Conservation (phyloP, 768 basidiomycete species). For the Mycena metata region DNA sequence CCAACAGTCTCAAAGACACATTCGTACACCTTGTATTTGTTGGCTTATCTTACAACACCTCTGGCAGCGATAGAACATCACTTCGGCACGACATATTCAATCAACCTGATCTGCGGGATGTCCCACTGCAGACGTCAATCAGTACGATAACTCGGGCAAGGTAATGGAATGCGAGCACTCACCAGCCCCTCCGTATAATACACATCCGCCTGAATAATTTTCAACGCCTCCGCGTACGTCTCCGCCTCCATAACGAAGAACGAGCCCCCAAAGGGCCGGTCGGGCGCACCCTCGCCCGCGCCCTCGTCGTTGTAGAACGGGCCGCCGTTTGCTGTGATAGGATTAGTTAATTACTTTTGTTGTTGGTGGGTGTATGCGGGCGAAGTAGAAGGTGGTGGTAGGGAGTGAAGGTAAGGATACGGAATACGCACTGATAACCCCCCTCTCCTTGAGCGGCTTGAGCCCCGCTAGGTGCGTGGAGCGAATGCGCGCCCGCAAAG, state of each 20-base stretch:
- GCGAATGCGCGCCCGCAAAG: conserved; percentile 7
- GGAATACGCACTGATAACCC: conserved; percentile 18
- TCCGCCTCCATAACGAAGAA: conserved; percentile 32
- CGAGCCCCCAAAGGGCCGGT: conserved; percentile 26
- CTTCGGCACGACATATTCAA: conserved; percentile 12
- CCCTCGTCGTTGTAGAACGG: conserved; percentile 29
- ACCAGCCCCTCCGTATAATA: conserved; percentile 28
- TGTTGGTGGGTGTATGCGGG: background rate
- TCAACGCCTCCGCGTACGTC: conserved; percentile 19
- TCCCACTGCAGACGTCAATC: conserved; percentile 26
- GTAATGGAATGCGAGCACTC: background rate
- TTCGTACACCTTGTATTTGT: no score
- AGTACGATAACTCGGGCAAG: background rate
- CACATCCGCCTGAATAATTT: conserved; percentile 19
- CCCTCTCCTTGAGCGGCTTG: background rate
- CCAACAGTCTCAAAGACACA: no score
- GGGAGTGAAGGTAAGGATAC: background rate
- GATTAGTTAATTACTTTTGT: no score
- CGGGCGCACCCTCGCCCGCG: conserved; percentile 16
- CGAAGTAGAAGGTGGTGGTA: background rate
- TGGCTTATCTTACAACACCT: no score
- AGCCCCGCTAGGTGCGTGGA: conserved; percentile 10
- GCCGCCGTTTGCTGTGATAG: conserved; percentile 34
- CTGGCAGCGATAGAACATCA: no score
- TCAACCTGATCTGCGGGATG: conserved; percentile 6